Percentiles rank a stretch among this genome's conserved stretches.
Evolutionary conservation across 805 yeast species (phyloP).

Genomic region (Citeromyces nyonsensis): DNA sequence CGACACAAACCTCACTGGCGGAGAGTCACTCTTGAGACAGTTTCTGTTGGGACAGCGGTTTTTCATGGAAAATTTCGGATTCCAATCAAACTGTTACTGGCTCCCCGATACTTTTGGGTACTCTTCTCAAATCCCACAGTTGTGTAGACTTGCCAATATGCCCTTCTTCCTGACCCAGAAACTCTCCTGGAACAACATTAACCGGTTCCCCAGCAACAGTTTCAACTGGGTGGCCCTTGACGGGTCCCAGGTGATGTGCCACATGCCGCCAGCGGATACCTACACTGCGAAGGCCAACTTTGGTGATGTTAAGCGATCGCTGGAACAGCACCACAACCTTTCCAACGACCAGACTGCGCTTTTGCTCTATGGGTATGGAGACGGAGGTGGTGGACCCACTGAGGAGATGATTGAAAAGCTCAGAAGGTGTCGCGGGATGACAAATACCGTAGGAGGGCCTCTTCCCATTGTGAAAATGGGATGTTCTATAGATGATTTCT

Average conservation of each 20-base stretch:
- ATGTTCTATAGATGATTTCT: constrained; percentile 66
- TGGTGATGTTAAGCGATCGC: constrained; percentile 79
- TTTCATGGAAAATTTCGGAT: constrained; percentile 67
- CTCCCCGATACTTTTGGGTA: constrained; percentile 96
- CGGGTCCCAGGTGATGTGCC: constrained; percentile 85
- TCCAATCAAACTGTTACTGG: constrained; percentile 72
- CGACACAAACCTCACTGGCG: constrained; percentile 91
- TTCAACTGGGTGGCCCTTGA: constrained; percentile 94
- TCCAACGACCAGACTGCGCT: constrained; percentile 71
- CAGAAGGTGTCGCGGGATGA: constrained; percentile 79
- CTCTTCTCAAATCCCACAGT: constrained; percentile 88
- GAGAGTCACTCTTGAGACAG: constrained; percentile 83
- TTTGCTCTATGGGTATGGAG: constrained; percentile 84
- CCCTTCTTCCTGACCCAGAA: constrained; percentile 83
- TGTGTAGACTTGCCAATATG: constrained; percentile 78
- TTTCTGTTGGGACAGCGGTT: constrained; percentile 83
- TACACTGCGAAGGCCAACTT: constrained; percentile 88
- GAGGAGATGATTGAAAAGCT: constrained; percentile 87
- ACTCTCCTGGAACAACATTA: constrained; percentile 92
- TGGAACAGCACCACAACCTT: constrained; percentile 69
- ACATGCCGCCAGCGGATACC: constrained; percentile 96
- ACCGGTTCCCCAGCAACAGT: constrained; percentile 76
- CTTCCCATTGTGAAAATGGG: constrained; percentile 78
- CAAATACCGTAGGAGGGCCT: constrained; percentile 57
- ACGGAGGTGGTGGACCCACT: constrained; percentile 98